A percentile compares a stretch with the other conserved stretches of the same genome.
phyloP scores from a whole-genome alignment of 2,329 filamentous ascomycete genomes.

The Nakataea oryzae region DNA sequence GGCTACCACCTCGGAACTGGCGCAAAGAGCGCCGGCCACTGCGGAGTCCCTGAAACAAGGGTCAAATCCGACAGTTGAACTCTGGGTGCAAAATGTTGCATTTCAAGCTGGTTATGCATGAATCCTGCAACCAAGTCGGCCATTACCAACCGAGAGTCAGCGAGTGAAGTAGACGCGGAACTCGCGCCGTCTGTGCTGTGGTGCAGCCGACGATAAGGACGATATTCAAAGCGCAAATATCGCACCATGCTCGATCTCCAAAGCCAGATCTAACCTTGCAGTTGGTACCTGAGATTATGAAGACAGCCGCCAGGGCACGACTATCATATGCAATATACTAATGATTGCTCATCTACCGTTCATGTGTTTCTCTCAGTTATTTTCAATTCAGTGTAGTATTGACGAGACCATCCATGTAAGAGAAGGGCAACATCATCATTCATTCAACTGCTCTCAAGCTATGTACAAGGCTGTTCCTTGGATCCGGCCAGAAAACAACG shows the following conservation, averaged over 20 bases:
- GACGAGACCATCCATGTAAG: too few relatives aligned
- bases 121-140: background rate
- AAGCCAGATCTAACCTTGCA: too few relatives aligned
- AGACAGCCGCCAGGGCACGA: too few relatives aligned
- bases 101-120: background rate
- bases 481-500: background rate
- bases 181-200: too few relatives aligned
- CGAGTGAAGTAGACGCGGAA: background rate
- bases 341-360: too few relatives aligned
- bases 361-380: too few relatives aligned
- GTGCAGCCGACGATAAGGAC: too few relatives aligned
- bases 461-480: background rate
- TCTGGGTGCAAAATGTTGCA: background rate
- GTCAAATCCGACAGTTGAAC: background rate
- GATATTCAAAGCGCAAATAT: too few relatives aligned
- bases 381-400: too few relatives aligned
- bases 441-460: background rate
- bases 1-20: background rate
- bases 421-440: background rate
- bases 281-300: too few relatives aligned
- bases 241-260: too few relatives aligned
- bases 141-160: background rate
- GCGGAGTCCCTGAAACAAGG: background rate
- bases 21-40: background rate
- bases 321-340: too few relatives aligned